phyloP scores from a whole-genome alignment of 345 rosid genomes.

The Fremontodendron californicum region DNA sequence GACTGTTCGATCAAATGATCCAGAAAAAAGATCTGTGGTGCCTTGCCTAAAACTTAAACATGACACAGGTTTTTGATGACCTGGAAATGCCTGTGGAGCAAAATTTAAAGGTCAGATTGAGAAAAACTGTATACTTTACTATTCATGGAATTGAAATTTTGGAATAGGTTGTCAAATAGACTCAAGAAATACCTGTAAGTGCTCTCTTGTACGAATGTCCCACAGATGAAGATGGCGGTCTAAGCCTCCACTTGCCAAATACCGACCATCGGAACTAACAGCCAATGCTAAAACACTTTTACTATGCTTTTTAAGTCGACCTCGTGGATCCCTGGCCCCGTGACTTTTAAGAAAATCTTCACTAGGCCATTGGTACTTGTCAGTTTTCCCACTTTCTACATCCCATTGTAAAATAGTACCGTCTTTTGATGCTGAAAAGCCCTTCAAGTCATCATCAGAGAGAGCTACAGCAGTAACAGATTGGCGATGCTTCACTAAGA shows the following conservation, averaged over 20 bases:
- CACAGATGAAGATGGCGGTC: slow-evolving; percentile 96
- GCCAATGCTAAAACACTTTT: slow-evolving; percentile 77
- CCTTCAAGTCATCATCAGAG: slow-evolving; percentile 79
- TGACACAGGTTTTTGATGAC: slow-evolving; percentile 84
- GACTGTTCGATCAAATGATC: slow-evolving; percentile 91
- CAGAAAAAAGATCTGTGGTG: slow-evolving; percentile 85
- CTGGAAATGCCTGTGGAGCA: slow-evolving; percentile 75
- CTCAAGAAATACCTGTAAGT: slow-evolving; percentile 56
- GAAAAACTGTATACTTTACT: not conserved
- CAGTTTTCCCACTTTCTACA: slow-evolving; percentile 62
- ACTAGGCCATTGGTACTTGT: slow-evolving; percentile 73
- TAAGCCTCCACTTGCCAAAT: slow-evolving; percentile 90
- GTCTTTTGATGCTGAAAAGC: slow-evolving; percentile 92
- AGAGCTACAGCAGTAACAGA: slow-evolving; percentile 81
- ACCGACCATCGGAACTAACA: slow-evolving; percentile 84
- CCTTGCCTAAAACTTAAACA: slow-evolving; percentile 86
- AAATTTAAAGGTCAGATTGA: slow-evolving; percentile 16
- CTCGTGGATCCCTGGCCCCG: slow-evolving; percentile 75
- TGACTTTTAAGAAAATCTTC: slow-evolving; percentile 62
- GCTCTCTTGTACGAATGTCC: slow-evolving; percentile 84
- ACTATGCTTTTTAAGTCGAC: slow-evolving; percentile 64
- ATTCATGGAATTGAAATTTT: not conserved
- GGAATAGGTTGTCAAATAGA: not conserved
- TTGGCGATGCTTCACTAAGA: slow-evolving; percentile 63
- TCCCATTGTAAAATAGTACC: slow-evolving; percentile 88